Evolutionary conservation across 1,284 basidiomycete genomes (phyloP), one percentile per base, ranked within the genome.

Genomic region (Rhodotorula sp.): DNA sequence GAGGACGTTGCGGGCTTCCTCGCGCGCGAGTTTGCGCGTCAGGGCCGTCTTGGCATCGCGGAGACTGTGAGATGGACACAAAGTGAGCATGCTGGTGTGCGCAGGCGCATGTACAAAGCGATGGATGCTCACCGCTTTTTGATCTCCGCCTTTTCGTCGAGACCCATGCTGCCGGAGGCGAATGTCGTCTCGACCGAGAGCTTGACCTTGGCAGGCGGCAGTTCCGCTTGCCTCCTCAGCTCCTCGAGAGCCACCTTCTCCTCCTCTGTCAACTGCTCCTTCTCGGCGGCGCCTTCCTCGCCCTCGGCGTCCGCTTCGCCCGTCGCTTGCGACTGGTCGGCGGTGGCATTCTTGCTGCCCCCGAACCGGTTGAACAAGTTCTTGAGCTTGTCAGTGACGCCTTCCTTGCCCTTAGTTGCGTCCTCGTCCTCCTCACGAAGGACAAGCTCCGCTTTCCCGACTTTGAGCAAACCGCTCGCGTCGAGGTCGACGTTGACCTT

Each of bases 1-100:
- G 67, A 99, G 87, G 42, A 86, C 85, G 82, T 99, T 99, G 66
- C 89, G 86, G 2, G 93, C 91, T 81, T 98, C 95, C 79, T 95
- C 95, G 62, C 88, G 87, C 64, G 87, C 86, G 42, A 84, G 85
- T 79, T 93, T 93, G 26, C 88, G 86, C 2, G 84, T 82, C 80
- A 97, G 94, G 65, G 90, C 89, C 17, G 84, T 81, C 71, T 95
- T 89, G 72, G 97, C 84, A 6, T 87, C 86, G n/a, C 87, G 85
- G 37, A 96, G 83, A 78, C 93, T 95, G 68, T 22, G 3, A 7
- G 12, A 24, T 15, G 26, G 2, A 8, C 5, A 15, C 4, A 6
- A 17, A 20, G 14, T 17, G 42, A 58, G 44, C 42, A 20, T 4
- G 30, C 7, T 37, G 18, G 30, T 55, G 12, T 6, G 8, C 14